Evolutionary conservation across 768 basidiomycete genomes (phyloP), one percentile per base, ranked within the genome.

Genomic region (Tricholoma furcatifolium): DNA sequence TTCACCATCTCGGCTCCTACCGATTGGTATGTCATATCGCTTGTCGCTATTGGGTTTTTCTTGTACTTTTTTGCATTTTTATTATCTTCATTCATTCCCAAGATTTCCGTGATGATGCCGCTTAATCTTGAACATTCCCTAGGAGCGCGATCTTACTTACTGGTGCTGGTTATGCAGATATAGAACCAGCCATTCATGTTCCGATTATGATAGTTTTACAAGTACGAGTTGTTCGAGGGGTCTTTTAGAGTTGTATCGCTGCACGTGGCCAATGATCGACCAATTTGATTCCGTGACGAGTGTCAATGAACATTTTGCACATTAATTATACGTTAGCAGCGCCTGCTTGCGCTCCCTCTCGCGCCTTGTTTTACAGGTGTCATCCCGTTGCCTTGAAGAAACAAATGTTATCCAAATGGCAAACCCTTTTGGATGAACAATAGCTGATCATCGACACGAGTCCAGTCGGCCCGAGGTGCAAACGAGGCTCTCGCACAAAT

Each of bases 11-110:
- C 31, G 42, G 34, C 44, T 42, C 38, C 50, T 30, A 35, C 46
- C 45, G 30, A 31, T 43, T 45, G 47, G 41, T 47, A 23, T 46
- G 43, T 45, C 56, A 45, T 27, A 7, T 27, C 7, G 27, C 27
- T 44, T 57, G 42, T 58, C 51, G 39, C 35, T 50, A 43, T 44
- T 47, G 51, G 62, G 60, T 42, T 59, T 56, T 47, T 60, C 47
- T 56, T 57, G 54, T 59, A 57, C 50, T 17, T 53, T 53, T 18
- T 18, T 47, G 21, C 43, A 50, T 53, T 36, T 40, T 51, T 47
- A 40, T 55, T 42, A 14, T 32, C 38, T 24, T 53, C 46, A 20
- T 48, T 55, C 51, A 45, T 50, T 38, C 50, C 34, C 24, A 17
- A 40, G 47, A 42, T 40, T 53, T 42, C 17, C 35, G 46, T 40